phyloP scores from a whole-genome alignment of 306 rosid species.

The Bauhinia variegata region DNA sequence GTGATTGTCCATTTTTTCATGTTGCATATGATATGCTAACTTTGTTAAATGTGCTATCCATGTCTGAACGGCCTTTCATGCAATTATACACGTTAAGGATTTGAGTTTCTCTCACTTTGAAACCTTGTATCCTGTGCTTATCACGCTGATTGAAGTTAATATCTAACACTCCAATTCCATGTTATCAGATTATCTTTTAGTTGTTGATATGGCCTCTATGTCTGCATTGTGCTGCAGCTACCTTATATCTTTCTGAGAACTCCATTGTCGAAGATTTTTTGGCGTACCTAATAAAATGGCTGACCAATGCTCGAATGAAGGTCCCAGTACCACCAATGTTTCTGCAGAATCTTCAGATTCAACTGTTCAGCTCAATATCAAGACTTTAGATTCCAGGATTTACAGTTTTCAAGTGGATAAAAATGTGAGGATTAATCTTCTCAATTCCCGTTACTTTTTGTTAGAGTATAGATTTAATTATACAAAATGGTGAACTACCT shows the following conservation, averaged over 20 bases:
- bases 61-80: not conserved
- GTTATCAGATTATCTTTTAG: not conserved
- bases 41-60: not conserved
- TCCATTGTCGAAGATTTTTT: constrained; percentile 30
- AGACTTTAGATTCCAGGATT: constrained; percentile 84
- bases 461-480: constrained; percentile 1
- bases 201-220: not conserved
- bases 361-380: constrained; percentile 77
- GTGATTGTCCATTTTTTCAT: not conserved
- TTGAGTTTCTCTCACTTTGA: not conserved
- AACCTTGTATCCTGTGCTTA: no score
- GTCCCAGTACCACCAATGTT: constrained; percentile 55
- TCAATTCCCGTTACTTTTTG: not conserved
- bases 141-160: not conserved
- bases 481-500: not conserved
- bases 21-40: not conserved
- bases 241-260: constrained; percentile 20
- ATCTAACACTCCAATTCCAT: no score
- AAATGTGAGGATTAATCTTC: constrained; percentile 52
- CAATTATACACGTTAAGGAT: not conserved
- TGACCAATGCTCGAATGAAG: no score
- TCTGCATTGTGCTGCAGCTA: constrained; percentile 32
- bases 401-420: constrained; percentile 76
- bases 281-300: constrained; percentile 61
- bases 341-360: constrained; percentile 63